These are phyloP conservation scores for Arthrobotrys sphaeroides DNA, from an alignment of 2,329 filamentous ascomycete genomes.

Conservation along the genomic window DNA sequence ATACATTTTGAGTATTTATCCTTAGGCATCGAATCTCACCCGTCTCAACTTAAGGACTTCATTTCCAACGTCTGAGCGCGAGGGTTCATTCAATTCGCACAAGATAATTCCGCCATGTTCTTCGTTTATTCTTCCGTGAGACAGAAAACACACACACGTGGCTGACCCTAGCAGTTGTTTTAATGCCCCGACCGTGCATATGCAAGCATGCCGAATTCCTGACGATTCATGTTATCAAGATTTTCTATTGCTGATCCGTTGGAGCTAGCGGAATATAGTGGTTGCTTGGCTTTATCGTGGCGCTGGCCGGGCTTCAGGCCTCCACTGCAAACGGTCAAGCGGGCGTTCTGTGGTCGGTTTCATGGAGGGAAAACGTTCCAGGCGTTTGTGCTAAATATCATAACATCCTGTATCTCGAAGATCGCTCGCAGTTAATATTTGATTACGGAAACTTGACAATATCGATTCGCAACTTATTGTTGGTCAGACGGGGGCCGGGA, in stretches of 20 bases:
- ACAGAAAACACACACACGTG: constrained; percentile 1
- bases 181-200: constrained; percentile 7
- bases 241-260: neutral
- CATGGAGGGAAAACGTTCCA: neutral
- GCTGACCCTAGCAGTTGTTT: neutral
- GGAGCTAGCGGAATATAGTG: neutral
- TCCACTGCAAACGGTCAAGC: constrained; percentile 14
- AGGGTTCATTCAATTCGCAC: no score
- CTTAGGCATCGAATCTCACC: no score
- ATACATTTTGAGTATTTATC: no score
- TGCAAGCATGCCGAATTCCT: neutral
- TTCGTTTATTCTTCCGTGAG: neutral
- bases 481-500: neutral
- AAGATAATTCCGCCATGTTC: neutral
- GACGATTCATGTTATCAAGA: neutral
- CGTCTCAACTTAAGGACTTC: no score
- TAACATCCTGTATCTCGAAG: neutral
- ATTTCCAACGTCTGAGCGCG: no score
- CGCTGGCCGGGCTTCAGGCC: constrained; percentile 1
- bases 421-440: neutral
- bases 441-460: neutral
- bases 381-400: neutral
- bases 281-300: neutral
- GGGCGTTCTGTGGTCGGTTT: constrained; percentile 1
- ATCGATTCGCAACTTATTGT: neutral